Percentiles rank a stretch among this genome's conserved stretches.
These are phyloP conservation scores for Rubia yunnanensis DNA, from an alignment of 257 asterid species.

Conservation along the genomic window DNA sequence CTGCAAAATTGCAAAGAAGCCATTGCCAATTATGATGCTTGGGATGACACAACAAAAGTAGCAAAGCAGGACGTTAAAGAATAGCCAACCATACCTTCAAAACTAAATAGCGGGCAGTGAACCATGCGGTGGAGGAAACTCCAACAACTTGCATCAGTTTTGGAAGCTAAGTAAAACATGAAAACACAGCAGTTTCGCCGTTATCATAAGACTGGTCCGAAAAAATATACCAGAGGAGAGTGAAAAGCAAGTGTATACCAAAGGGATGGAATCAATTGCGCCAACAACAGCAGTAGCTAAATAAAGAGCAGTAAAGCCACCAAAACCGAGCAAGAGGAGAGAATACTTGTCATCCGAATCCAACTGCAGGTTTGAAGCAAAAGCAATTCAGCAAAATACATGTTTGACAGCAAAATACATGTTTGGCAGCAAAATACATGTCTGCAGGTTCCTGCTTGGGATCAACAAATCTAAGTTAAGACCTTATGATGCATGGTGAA, in stretches of 20 bases:
- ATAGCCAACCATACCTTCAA: conserved; percentile 45
- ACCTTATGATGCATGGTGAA: too few species aligned
- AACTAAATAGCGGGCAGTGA: conserved; percentile 56
- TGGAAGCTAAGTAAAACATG: conserved; percentile 38
- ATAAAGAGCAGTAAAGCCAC: conserved; percentile 49
- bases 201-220: neutral
- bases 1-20: conserved; percentile 36
- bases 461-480: too few species aligned
- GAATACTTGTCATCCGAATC: conserved; percentile 45
- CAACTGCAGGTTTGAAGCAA: conserved; percentile 33
- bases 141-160: conserved; percentile 68
- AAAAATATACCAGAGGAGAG: neutral
- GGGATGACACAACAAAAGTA: neutral
- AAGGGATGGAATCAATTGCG: conserved; percentile 72
- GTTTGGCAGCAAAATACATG: too few species aligned
- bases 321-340: conserved; percentile 44
- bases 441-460: too few species aligned
- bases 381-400: neutral
- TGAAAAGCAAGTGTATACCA: conserved; percentile 31
- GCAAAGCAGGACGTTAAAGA: neutral
- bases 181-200: conserved; percentile 7
- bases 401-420: neutral
- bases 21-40: neutral
- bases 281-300: conserved; percentile 47
- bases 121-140: conserved; percentile 74